Conservation (phyloP, 176 grass and related monocot species). For the Thalia dealbata region DNA sequence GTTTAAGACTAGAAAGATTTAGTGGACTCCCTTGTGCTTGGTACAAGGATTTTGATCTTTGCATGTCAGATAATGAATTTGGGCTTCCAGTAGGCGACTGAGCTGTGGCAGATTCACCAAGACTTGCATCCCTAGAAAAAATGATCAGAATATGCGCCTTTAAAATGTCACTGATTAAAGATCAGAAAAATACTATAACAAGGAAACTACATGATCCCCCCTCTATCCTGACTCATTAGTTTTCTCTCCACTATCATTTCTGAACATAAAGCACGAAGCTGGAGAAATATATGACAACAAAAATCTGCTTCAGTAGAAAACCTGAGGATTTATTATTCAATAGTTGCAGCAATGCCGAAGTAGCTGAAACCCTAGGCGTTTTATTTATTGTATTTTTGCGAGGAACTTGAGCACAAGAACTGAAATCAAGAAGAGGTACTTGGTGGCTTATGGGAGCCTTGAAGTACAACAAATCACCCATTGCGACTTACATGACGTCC, state of each 20-base stretch:
- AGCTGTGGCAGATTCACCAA: not conserved
- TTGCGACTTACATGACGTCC: not conserved
- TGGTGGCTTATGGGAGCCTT: not conserved
- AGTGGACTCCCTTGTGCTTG: not conserved
- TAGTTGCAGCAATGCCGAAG: not conserved
- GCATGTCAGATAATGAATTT: slow-evolving; percentile 1
- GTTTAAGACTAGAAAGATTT: not conserved
- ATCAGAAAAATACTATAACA: not conserved
- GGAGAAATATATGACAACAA: not conserved
- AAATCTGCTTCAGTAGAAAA: not conserved
- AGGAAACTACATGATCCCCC: not conserved
- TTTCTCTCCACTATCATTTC: not conserved
- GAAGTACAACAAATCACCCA: too few species aligned
- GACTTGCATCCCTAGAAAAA: slow-evolving; percentile 10
- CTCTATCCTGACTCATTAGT: not conserved
- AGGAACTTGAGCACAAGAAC: not conserved
- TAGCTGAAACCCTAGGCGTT: not conserved
- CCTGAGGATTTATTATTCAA: not conserved
- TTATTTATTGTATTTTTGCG: not conserved
- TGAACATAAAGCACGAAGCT: not conserved
- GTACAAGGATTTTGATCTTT: slow-evolving; percentile 1
- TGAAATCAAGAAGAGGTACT: not conserved
- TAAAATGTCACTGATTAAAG: not conserved
- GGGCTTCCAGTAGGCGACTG: not conserved
- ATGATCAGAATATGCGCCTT: not conserved